Conservation (phyloP, 352 stramenopile genomes). For the Saprolegnia parasitica region DNA sequence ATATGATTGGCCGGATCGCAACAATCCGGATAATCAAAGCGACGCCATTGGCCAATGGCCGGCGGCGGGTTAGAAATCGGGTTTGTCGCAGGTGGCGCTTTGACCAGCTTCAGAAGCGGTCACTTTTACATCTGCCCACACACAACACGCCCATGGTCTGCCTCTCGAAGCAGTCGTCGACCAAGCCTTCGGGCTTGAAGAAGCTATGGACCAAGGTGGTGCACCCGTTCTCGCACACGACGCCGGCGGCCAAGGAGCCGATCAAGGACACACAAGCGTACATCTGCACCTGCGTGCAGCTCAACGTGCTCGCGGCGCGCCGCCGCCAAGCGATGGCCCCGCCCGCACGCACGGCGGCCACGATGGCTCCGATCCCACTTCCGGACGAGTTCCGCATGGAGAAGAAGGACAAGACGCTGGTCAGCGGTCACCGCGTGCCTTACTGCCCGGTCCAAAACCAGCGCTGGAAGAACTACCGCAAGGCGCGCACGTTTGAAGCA, state of each 20-base stretch:
- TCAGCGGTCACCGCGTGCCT: background rate
- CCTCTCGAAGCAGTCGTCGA: background rate
- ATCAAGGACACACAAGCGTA: background rate
- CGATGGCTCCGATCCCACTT: background rate
- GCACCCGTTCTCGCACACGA: background rate
- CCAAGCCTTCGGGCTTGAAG: background rate
- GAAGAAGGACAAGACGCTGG: slow-evolving; percentile 4
- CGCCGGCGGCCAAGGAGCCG: background rate
- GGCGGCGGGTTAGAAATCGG: background rate
- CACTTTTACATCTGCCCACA: background rate
- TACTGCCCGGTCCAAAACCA: slow-evolving; percentile 9
- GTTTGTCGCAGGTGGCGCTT: background rate
- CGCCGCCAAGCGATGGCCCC: background rate
- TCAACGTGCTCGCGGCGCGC: slow-evolving; percentile 2
- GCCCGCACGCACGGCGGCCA: background rate
- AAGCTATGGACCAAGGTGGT: slow-evolving; percentile 12
- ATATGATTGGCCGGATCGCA: background rate
- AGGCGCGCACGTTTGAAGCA: background rate
- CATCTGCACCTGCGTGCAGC: slow-evolving; percentile 12
- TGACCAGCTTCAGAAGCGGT: background rate
- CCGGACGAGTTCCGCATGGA: slow-evolving; percentile 4
- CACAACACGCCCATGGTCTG: background rate
- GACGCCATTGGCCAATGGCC: background rate
- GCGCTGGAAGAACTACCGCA: slow-evolving; percentile 12
- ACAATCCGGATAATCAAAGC: background rate